Evolutionary conservation across 2,329 filamentous ascomycete species (phyloP), one percentile per base, ranked within the genome.

Genomic region (Shiraia bambusicola): DNA sequence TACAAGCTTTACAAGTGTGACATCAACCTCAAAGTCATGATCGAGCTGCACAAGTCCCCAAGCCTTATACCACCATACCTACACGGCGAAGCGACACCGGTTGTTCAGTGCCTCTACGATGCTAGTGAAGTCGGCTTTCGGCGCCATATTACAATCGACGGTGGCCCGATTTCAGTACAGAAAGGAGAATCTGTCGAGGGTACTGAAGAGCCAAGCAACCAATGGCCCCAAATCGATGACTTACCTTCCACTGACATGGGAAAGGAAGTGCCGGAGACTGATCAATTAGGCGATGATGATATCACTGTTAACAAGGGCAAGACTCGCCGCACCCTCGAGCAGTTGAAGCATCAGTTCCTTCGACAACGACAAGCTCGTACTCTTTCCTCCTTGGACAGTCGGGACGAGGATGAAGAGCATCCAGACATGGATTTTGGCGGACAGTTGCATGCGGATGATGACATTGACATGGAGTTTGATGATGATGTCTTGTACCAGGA

Each of bases 101-200:
- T 52, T 9, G 45, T 52, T 4, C 32, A 59, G 1, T 58, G 50
- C 24, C 6, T 66, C 56, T 69, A 61, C 45, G 47, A 63, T n/a
- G 48, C 56, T n/a, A 38, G 45, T 69, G 87, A 88, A 3, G 36
- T 60, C 1, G 63, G 64, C 3, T 67, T 67, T 28, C 38, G 31
- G 7, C 57, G 59, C n/a, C 47, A 50, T 24, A 38, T 58, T 8
- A 2, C 26, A 34, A 8, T 8, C 8, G 19, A 22, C 8, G 19
- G 19, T 8, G 8, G 4, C 8, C 8, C 19, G 19, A 22, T 5
- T 22, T 4, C 19, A 22, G 19, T 8, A 22, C 4, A 5, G 19
- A 22, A 8, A 22, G 8, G 8, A 22, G 19, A 22, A 22, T 22
- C 19, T 8, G 25, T 27, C 8, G 13, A 27, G n/a, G 28, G 9